phyloP scores from a whole-genome alignment of 2,329 filamentous ascomycete species.

The Cryphonectria parasitica region DNA sequence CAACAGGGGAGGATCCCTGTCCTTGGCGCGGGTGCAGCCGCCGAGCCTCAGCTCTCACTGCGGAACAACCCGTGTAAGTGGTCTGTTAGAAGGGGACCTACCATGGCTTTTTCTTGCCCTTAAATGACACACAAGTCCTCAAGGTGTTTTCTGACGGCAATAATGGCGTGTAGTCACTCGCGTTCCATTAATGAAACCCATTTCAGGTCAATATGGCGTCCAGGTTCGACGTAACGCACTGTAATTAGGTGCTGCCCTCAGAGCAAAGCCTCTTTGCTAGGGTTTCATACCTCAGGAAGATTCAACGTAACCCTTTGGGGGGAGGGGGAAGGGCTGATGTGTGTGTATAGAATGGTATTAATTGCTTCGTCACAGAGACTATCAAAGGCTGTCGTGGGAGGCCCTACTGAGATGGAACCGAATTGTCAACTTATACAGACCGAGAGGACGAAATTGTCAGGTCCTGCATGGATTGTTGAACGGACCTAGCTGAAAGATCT shows the following conservation, averaged over 20 bases:
- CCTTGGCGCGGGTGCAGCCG: slow-evolving; percentile 7
- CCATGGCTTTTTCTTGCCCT: neutral
- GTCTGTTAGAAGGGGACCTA: neutral
- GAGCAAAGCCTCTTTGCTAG: too few relatives aligned
- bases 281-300: too few relatives aligned
- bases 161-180: neutral
- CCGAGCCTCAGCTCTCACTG: slow-evolving; percentile 6
- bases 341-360: too few relatives aligned
- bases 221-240: neutral
- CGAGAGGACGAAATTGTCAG: too few relatives aligned
- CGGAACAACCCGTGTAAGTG: neutral
- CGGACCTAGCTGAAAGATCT: neutral
- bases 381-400: too few relatives aligned
- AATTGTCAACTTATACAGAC: too few relatives aligned
- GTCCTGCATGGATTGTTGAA: too few relatives aligned
- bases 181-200: neutral
- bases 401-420: too few relatives aligned
- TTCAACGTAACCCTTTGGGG: too few relatives aligned
- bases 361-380: too few relatives aligned
- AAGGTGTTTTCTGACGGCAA: neutral
- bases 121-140: neutral
- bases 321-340: too few relatives aligned
- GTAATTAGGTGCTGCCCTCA: too few relatives aligned
- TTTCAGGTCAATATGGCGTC: neutral
- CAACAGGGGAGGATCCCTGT: slow-evolving; percentile 2